Evolutionary conservation across 208 protist genomes (phyloP), one percentile per base, ranked within the genome.

Genomic region (Trypanosoma melophagium): DNA sequence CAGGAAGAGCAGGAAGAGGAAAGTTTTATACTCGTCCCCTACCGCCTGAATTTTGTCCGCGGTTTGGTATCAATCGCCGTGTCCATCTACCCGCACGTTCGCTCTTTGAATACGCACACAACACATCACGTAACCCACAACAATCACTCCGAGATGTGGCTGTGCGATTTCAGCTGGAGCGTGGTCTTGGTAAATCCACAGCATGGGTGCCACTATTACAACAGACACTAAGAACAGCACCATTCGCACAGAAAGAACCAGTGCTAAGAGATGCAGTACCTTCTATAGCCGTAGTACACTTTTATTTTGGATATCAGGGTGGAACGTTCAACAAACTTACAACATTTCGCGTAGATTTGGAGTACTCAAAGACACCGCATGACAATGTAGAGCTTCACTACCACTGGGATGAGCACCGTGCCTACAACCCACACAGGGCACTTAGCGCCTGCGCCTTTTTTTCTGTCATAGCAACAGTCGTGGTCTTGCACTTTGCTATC

Each of bases 161-260:
- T 5, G 25, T 94, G 19, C 83, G 86, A 25, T 70, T 94, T 50
- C 79, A 76, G 47, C 57, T 91, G 4, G 83, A 83, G 16, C 75
- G 76, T 13, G 84, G 82, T 13, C 63, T 88, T 10, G 65, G 74
- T 17, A 87, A 87, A 69, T 75, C 90, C 49, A 90, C 86, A 17
- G 83, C 83, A 40, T 94, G 89, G 89, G 50, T 92, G 31, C 86
- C 89, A 17, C 24, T 94, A 1, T 67, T 81, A 31, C 47, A 56
- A 50, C 16, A 13, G 1, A 62, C 28, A 24, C 9, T 49, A 35
- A 35, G 38, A 5, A 1, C 14, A 7, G 2, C 24, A 16, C 14
- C 22, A 24, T 45, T 38, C 19, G 19, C n/a, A 65, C 58, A 38
- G n/a, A 0, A 38, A 64, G 8, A 14, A 56, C 61, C 38, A 25